Evolutionary conservation across 2,329 filamentous ascomycete species (phyloP), one percentile per base, ranked within the genome.

Genomic region (Bipolaris oryzae): DNA sequence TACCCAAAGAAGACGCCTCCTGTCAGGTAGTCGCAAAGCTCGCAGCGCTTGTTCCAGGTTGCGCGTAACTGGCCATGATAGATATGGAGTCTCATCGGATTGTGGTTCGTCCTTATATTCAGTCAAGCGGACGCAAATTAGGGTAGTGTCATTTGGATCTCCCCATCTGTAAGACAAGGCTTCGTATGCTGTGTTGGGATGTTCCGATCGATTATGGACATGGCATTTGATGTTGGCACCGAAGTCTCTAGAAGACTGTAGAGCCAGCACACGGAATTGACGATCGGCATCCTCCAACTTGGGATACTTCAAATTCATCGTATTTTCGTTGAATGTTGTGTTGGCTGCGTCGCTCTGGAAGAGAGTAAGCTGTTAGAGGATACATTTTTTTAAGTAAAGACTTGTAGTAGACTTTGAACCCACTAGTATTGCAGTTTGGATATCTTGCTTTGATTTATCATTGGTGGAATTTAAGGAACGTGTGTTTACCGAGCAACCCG

Each of bases 161-260:
- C 25, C 43, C 43, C 43, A 46, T 31, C 43, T 33, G 9, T 46
- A 46, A 18, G 43, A 46, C 18, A 46, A 35, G 11, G 43, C 43
- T 51, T 51, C 46, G 35, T 51, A 50, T 34, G 16, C 25, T 21
- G 45, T 25, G 49, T 42, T 42, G 39, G 18, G 20, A 25, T 25
- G 3, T n/a, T 11, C 20, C 5, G 39, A 42, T 25, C 13, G 21
- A 42, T 42, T n/a, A 25, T 42, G 10, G 39, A 42, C 10, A 25
- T 42, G 39, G 21, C 39, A 42, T 42, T n/a, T 42, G 20, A 42
- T 25, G 7, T 42, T 21, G 39, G 39, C n/a, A 42, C 39, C n/a
- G 39, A 42, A 25, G 18, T 42, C 20, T 25, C 23, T n/a, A 23
- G 39, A 42, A 21, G 39, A 21, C n/a, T 42, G 13, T 6, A 42